Evolutionary conservation across 164 flowering plant species (phyloP).

Genomic region (Euptelea pleiosperma): DNA sequence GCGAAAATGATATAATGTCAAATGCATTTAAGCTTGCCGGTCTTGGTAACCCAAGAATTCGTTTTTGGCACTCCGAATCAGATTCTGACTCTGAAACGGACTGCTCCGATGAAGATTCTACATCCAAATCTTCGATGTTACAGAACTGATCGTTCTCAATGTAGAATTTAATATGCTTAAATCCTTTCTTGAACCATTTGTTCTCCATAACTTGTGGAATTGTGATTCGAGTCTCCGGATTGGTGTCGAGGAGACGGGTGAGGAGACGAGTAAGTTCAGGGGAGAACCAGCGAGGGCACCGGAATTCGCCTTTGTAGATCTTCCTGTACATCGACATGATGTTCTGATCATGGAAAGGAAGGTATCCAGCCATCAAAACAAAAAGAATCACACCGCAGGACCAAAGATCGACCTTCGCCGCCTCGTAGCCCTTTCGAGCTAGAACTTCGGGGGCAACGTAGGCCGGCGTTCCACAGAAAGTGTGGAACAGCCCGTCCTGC

Average conservation of each 20-base stretch:
- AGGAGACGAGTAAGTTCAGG: slow-evolving; percentile 42
- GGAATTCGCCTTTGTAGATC: slow-evolving; percentile 68
- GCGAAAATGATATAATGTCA: slow-evolving; percentile 63
- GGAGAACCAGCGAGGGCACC: slow-evolving; percentile 75
- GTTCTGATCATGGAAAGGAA: slow-evolving; percentile 73
- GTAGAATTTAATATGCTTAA: slow-evolving; percentile 62
- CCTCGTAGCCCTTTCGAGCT: slow-evolving; percentile 64
- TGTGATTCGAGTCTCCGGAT: slow-evolving; percentile 57
- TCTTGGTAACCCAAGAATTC: slow-evolving; percentile 37
- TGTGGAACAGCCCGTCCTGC: slow-evolving; percentile 74
- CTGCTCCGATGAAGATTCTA: slow-evolving; percentile 36
- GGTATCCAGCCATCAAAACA: slow-evolving; percentile 76
- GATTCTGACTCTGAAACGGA: slow-evolving; percentile 49
- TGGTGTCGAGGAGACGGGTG: slow-evolving; percentile 50
- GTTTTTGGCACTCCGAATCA: slow-evolving; percentile 37
- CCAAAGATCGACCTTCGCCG: slow-evolving; percentile 75
- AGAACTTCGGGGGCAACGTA: slow-evolving; percentile 84
- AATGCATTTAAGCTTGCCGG: slow-evolving; percentile 82
- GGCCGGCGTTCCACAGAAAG: slow-evolving; percentile 82
- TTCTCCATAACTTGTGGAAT: slow-evolving; percentile 68
- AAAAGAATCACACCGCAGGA: slow-evolving; percentile 72
- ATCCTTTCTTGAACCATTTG: slow-evolving; percentile 68
- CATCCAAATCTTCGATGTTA: slow-evolving; percentile 31
- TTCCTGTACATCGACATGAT: slow-evolving; percentile 73
- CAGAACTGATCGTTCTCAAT: slow-evolving; percentile 63